These are phyloP conservation scores for Exophiala sp. DNA, from an alignment of 2,329 filamentous ascomycete species.

Conservation along the genomic window DNA sequence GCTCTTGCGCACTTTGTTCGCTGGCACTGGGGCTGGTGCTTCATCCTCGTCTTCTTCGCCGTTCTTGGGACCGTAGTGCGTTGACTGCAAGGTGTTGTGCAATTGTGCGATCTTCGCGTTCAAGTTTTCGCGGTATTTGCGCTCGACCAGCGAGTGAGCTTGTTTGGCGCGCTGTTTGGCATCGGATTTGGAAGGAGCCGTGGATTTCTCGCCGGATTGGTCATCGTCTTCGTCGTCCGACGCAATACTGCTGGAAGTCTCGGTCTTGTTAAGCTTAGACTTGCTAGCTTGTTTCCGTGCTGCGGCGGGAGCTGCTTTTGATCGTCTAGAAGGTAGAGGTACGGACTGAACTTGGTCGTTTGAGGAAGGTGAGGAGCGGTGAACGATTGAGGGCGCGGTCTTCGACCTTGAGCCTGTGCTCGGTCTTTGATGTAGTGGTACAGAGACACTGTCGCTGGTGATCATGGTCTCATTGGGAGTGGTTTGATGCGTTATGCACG, in stretches of 20 bases:
- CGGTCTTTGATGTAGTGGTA: constrained; percentile 19
- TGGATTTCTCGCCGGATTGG: constrained; percentile 12
- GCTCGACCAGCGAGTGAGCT: constrained; percentile 28
- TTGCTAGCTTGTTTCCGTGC: constrained; percentile 8
- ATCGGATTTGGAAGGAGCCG: constrained; percentile 22
- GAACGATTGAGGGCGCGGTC: background rate
- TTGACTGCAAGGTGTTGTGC: constrained; percentile 25
- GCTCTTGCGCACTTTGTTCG: constrained; percentile 23
- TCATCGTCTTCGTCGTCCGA: constrained; percentile 16
- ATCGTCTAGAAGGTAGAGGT: constrained; percentile 15
- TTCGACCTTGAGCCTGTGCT: constrained; percentile 14
- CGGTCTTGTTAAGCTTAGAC: background rate
- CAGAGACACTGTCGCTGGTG: constrained; percentile 21
- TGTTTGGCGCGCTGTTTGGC: constrained; percentile 26
- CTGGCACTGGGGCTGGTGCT: constrained; percentile 2
- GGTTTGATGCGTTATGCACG: constrained; percentile 18
- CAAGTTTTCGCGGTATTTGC: constrained; percentile 29
- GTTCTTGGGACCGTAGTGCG: constrained; percentile 23
- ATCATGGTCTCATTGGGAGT: constrained; percentile 23
- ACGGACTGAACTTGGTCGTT: constrained; percentile 14
- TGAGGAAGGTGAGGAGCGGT: constrained; percentile 15
- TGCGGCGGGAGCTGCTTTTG: background rate
- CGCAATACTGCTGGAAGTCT: constrained; percentile 1
- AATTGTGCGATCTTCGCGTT: constrained; percentile 29
- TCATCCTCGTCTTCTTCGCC: constrained; percentile 20